phyloP scores from a whole-genome alignment of 495 filamentous ascomycete species.

The Amorphotheca resinae region DNA sequence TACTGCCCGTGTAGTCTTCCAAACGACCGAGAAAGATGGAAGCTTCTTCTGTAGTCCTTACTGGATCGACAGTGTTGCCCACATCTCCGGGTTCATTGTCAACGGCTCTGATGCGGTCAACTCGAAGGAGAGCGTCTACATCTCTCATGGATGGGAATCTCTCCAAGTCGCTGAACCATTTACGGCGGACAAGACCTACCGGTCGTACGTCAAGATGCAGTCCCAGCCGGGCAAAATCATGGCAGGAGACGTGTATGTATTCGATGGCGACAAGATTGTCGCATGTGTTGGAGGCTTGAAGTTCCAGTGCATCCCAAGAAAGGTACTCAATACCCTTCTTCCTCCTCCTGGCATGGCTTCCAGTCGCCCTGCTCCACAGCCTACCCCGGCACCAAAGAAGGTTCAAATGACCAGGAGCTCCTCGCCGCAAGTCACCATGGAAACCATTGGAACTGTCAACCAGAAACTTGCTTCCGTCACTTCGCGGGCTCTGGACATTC shows the following conservation, averaged over 20 bases:
- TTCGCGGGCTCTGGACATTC: conserved; percentile 43
- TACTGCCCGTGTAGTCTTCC: conserved; percentile 55
- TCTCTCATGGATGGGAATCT: conserved; percentile 71
- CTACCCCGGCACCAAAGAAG: not conserved
- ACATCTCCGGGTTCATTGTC: conserved; percentile 67
- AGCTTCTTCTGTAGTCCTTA: conserved; percentile 56
- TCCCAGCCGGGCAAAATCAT: conserved; percentile 28
- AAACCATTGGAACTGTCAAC: conserved; percentile 26
- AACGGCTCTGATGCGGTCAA: conserved; percentile 65
- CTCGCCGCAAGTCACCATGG: conserved; percentile 9
- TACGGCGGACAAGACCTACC: conserved; percentile 49
- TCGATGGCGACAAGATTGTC: conserved; percentile 49
- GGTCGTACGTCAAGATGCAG: conserved; percentile 62
- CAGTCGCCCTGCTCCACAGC: not conserved
- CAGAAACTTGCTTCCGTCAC: conserved; percentile 19
- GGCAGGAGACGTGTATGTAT: conserved; percentile 52
- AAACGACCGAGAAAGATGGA: conserved; percentile 42
- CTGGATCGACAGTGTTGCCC: conserved; percentile 58
- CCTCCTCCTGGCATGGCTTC: conserved; percentile 40
- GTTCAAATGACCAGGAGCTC: conserved; percentile 2
- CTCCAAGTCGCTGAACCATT: conserved; percentile 58
- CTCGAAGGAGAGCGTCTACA: conserved; percentile 56
- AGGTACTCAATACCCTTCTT: conserved; percentile 52
- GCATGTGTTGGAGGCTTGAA: conserved; percentile 40
- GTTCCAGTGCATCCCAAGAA: conserved; percentile 55